These are phyloP conservation scores for Alternaria gaisen DNA, from an alignment of 2,329 filamentous ascomycete genomes.

Conservation along the genomic window DNA sequence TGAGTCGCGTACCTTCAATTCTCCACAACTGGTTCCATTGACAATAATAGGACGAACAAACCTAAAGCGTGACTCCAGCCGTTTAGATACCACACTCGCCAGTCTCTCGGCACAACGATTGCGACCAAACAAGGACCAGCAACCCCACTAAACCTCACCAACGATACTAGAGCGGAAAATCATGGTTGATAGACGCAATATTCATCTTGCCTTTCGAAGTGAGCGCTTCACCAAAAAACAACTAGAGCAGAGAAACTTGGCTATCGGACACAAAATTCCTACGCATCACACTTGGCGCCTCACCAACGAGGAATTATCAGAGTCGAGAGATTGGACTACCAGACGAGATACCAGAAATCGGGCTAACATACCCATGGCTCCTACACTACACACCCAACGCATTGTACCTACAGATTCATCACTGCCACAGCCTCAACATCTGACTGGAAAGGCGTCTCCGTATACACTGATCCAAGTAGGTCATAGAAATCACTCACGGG, in stretches of 20 bases:
- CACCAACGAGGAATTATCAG: no score
- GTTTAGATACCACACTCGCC: neutral
- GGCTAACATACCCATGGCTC: neutral
- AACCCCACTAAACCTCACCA: neutral
- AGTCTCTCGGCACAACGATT: neutral
- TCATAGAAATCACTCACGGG: neutral
- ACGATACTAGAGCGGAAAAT: neutral
- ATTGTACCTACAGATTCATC: neutral
- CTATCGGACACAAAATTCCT: no score
- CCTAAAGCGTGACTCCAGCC: neutral
- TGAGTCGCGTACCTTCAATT: neutral
- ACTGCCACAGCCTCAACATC: neutral
- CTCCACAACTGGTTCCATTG: neutral
- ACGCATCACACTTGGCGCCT: no score
- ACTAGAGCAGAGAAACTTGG: no score
- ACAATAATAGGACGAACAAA: neutral
- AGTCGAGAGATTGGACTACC: no score
- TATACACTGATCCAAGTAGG: neutral
- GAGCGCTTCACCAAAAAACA: no score
- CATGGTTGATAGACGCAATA: neutral
- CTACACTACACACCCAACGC: neutral
- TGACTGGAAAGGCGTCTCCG: neutral
- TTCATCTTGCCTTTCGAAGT: no score
- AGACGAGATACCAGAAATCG: no score
- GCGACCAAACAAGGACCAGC: neutral